These are phyloP conservation scores for Backusella australiensis DNA, from an alignment of 192 early-diverging fungal species.

Conservation along the genomic window DNA sequence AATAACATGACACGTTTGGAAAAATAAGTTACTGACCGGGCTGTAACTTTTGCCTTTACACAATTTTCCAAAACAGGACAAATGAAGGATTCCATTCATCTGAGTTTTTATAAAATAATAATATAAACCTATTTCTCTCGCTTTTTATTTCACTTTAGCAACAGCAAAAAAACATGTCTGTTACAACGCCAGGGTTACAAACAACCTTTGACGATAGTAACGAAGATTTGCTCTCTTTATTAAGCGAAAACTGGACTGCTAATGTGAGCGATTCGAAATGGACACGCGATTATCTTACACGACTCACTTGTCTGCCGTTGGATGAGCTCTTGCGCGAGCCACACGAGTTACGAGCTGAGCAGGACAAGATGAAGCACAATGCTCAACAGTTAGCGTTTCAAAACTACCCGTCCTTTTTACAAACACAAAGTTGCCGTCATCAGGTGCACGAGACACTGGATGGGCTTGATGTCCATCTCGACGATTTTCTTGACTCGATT, in stretches of 20 bases:
- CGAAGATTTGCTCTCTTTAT: not conserved
- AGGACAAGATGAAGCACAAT: conserved; percentile 51
- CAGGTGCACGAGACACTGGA: conserved; percentile 50
- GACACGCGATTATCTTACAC: conserved; percentile 60
- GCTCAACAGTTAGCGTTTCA: conserved; percentile 62
- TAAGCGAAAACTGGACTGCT: not conserved
- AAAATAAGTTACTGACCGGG: not conserved
- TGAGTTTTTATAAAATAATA: not conserved
- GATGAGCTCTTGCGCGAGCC: conserved; percentile 61
- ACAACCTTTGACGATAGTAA: conserved; percentile 4
- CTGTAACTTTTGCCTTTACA: not conserved
- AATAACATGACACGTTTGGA: no score
- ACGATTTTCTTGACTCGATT: conserved; percentile 42
- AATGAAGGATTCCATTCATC: not conserved
- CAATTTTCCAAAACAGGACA: not conserved
- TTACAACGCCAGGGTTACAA: conserved; percentile 7
- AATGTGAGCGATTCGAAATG: conserved; percentile 34
- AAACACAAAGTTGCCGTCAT: conserved; percentile 57
- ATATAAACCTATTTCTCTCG: not conserved
- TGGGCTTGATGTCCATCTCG: conserved; percentile 44
- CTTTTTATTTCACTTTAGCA: not conserved
- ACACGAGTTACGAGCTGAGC: conserved; percentile 45
- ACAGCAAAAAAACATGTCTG: conserved; percentile 1
- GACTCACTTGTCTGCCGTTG: conserved; percentile 59
- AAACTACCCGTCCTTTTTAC: conserved; percentile 67